Conservation (phyloP, 192 early-diverging fungal genomes). For the Bifiguratus adelaidae region DNA sequence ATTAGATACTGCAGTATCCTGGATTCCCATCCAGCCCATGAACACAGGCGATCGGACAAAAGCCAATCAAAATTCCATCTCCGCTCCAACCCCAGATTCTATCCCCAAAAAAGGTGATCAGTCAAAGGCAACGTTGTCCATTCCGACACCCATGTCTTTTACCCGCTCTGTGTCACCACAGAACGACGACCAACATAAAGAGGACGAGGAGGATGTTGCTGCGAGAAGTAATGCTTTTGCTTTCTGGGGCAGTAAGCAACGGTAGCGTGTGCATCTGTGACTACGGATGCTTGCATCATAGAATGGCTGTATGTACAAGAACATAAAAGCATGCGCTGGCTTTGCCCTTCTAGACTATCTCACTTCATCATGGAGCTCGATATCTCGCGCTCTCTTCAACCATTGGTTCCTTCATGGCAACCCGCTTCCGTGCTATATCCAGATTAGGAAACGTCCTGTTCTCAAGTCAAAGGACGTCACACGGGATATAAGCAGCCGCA, state of each 20-base stretch:
- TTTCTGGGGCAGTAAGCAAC: conserved; percentile 22
- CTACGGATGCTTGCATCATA: no score
- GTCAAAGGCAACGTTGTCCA: neutral
- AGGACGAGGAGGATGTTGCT: conserved; percentile 13
- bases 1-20: conserved; percentile 2
- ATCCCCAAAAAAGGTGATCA: neutral
- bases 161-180: neutral
- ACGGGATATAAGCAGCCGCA: no score
- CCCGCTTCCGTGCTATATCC: no score
- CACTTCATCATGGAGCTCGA: no score
- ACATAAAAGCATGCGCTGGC: no score
- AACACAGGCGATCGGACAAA: conserved; percentile 7
- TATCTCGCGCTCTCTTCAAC: no score
- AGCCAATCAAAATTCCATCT: conserved; percentile 3
- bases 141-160: neutral
- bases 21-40: conserved; percentile 10
- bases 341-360: no score
- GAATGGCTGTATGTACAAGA: no score
- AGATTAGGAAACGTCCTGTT: no score
- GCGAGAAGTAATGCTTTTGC: conserved; percentile 30
- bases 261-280: neutral
- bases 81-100: neutral
- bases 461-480: no score
- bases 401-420: no score
- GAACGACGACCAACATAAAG: neutral